A percentile compares a stretch with the other conserved stretches of the same genome.
These are phyloP conservation scores for Umbelopsis ramanniana DNA, from an alignment of 192 early-diverging fungal species.

Conservation along the genomic window DNA sequence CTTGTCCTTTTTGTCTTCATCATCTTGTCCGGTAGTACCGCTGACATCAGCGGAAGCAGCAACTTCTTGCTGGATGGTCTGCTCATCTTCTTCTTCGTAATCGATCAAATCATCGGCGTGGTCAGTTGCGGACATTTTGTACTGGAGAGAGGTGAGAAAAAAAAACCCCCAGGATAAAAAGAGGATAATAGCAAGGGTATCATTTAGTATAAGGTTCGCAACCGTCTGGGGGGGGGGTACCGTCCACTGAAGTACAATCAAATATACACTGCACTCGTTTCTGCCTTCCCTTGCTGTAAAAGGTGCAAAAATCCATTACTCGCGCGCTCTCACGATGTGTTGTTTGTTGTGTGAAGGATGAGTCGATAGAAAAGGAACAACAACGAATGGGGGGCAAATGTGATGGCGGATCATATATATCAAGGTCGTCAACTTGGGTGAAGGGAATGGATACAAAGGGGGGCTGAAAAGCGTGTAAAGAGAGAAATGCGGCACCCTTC, in stretches of 20 bases:
- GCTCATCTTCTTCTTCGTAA: constrained; percentile 95
- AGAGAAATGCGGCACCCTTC: no score
- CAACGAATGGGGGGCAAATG: neutral
- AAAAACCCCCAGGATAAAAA: constrained; percentile 1
- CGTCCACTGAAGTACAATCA: neutral
- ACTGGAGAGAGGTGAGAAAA: constrained; percentile 5
- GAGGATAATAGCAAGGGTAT: neutral
- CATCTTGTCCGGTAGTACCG: constrained; percentile 47
- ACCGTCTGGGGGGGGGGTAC: neutral
- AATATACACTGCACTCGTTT: constrained; percentile 7
- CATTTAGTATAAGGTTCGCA: constrained; percentile 17
- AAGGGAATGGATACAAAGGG: no score
- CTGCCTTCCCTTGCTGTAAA: neutral
- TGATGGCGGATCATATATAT: no score
- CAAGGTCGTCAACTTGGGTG: no score
- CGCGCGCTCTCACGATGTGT: constrained; percentile 13
- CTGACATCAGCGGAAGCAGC: constrained; percentile 44
- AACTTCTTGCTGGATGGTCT: constrained; percentile 57
- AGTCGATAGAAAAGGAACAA: neutral
- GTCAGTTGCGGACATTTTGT: constrained; percentile 57
- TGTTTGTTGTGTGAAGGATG: neutral
- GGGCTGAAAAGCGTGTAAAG: no score
- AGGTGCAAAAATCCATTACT: neutral
- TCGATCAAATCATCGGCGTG: constrained; percentile 93
- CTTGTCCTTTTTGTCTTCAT: constrained; percentile 81